phyloP scores from a whole-genome alignment of 306 rosid genomes.

The Herpetospermum pedunculosum region DNA sequence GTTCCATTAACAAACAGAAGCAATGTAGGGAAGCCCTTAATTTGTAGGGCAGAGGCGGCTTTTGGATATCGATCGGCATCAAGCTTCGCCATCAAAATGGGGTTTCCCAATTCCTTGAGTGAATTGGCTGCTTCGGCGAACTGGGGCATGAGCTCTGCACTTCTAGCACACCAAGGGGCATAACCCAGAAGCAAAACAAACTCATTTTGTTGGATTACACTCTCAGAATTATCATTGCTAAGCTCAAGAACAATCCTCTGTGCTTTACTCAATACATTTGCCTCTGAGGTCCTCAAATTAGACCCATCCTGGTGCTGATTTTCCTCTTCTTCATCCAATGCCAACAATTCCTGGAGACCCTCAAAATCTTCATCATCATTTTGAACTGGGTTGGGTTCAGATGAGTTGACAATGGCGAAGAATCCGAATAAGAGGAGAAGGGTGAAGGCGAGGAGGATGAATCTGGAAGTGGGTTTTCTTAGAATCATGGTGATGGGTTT shows the following conservation, averaged over 20 bases:
- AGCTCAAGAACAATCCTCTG: constrained; percentile 85
- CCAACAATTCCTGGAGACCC: constrained; percentile 52
- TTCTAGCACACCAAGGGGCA: constrained; percentile 93
- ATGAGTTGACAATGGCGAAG: constrained; percentile 22
- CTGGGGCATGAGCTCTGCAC: constrained; percentile 94
- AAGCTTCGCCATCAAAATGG: constrained; percentile 75
- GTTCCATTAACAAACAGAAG: constrained; percentile 80
- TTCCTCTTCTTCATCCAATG: constrained; percentile 64
- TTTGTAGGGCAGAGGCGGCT: constrained; percentile 58
- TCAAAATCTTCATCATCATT: constrained; percentile 43
- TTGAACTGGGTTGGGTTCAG: constrained; percentile 25
- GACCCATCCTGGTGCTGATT: constrained; percentile 19
- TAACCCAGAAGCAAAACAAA: constrained; percentile 74
- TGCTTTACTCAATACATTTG: constrained; percentile 61
- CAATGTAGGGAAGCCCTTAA: constrained; percentile 85
- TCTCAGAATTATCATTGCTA: constrained; percentile 55
- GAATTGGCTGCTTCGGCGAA: constrained; percentile 89
- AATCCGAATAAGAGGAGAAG: constrained; percentile 33
- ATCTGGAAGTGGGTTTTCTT: constrained; percentile 34
- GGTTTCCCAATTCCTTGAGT: constrained; percentile 47
- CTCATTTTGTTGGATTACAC: constrained; percentile 53
- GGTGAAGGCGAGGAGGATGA: constrained; percentile 31
- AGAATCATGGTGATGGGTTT: constrained; percentile 4
- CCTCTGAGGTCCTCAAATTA: constrained; percentile 54
- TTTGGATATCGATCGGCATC: constrained; percentile 75